Conservation (phyloP, 2,329 filamentous ascomycete genomes). For the Cladosporium austrohemisphaericum region DNA sequence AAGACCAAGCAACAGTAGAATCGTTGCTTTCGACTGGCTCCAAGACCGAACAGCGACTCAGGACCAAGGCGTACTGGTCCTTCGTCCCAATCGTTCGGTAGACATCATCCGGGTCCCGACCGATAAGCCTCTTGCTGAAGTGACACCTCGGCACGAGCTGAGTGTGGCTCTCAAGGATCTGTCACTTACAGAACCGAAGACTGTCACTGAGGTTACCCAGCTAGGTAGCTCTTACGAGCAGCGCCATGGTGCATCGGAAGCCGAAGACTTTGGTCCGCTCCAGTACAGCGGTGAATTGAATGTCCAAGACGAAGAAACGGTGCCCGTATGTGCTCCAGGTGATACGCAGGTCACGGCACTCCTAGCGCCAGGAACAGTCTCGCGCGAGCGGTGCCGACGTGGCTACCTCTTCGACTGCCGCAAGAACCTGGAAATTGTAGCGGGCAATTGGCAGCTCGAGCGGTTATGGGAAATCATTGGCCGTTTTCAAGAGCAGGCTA, state of each 20-base stretch:
- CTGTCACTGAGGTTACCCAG: constrained; percentile 7
- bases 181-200: constrained; percentile 23
- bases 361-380: constrained; percentile 34
- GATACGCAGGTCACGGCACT: constrained; percentile 23
- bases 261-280: constrained; percentile 27
- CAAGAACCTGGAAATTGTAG: constrained; percentile 63
- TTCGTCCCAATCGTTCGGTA: constrained; percentile 51
- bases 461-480: constrained; percentile 75
- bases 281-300: constrained; percentile 1
- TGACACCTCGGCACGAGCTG: constrained; percentile 45
- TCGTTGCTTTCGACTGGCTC: constrained; percentile 61
- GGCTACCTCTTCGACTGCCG: constrained; percentile 57
- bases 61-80: constrained; percentile 51
- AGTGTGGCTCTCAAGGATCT: constrained; percentile 23
- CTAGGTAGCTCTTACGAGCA: constrained; percentile 1
- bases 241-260: constrained; percentile 13
- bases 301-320: constrained; percentile 10
- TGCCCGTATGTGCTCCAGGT: constrained; percentile 14
- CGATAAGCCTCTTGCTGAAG: constrained; percentile 39
- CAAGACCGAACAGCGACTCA: constrained; percentile 41
- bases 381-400: constrained; percentile 53
- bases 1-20: constrained; percentile 44
- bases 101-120: constrained; percentile 46
- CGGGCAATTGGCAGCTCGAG: constrained; percentile 70
- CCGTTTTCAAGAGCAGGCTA: constrained; percentile 61